Conservation (phyloP, 306 rosid genomes). For the Argentina anserina region DNA sequence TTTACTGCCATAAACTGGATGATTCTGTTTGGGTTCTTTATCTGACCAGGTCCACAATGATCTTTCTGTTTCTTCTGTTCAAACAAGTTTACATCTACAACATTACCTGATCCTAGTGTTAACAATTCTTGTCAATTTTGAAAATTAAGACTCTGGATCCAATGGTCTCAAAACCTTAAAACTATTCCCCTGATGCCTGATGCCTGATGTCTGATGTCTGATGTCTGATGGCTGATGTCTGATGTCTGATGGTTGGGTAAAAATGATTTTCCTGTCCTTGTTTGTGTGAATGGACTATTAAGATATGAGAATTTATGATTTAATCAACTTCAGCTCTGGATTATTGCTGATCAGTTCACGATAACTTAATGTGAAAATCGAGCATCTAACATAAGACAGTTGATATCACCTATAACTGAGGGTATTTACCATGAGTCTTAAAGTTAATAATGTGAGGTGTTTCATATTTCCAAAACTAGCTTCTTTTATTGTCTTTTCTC, state of each 20-base stretch:
- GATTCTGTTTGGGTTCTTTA: background rate
- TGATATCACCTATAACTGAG: background rate
- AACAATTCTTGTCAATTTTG: background rate
- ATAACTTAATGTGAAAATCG: conserved; percentile 1
- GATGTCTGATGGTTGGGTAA: no score
- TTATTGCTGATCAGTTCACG: background rate
- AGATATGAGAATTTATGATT: no score
- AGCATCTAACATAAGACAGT: background rate
- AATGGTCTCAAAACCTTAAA: background rate
- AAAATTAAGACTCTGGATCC: background rate
- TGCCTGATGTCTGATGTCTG: no score
- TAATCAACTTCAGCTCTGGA: background rate
- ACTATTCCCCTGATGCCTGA: background rate
- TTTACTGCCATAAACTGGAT: background rate
- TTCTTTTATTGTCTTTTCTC: background rate
- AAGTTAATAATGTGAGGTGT: background rate
- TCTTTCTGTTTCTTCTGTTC: background rate
- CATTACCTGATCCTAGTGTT: background rate
- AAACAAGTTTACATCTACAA: background rate
- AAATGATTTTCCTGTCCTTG: no score
- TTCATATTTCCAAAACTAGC: conserved; percentile 2
- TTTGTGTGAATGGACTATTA: no score
- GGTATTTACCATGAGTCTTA: background rate
- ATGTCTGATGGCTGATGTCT: no score
- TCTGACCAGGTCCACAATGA: background rate